A percentile compares a stretch with the other conserved stretches of the same genome.
Evolutionary conservation across 805 yeast species (phyloP).

Genomic region (Kuraishia capsulata): DNA sequence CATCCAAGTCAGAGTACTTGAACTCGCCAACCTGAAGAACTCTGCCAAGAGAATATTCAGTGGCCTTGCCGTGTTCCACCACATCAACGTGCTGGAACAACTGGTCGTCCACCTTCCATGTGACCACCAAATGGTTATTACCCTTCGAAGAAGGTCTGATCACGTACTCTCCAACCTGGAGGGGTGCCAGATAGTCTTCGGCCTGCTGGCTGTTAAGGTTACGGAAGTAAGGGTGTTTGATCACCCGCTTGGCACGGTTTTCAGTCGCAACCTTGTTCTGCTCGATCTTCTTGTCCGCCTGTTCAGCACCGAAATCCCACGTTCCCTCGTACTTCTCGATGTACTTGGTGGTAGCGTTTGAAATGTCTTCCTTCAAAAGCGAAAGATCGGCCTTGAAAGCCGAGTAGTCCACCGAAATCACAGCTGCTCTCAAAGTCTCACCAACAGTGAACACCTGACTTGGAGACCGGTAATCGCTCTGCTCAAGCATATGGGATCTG

Average conservation of each 20-base stretch:
- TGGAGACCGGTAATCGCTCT: conserved; percentile 40
- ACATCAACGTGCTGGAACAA: conserved; percentile 89
- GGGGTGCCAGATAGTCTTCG: conserved; percentile 84
- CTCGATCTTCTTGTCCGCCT: conserved; percentile 51
- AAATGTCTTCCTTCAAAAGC: conserved; percentile 56
- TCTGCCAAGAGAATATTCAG: conserved; percentile 53
- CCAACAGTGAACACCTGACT: conserved; percentile 42
- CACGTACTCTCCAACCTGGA: conserved; percentile 84
- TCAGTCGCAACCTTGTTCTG: conserved; percentile 54
- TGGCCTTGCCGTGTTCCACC: conserved; percentile 60
- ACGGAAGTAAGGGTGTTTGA: conserved; percentile 87
- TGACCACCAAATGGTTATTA: conserved; percentile 76
- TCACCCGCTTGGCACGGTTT: conserved; percentile 62
- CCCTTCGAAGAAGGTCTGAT: conserved; percentile 94
- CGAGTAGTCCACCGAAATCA: conserved; percentile 63
- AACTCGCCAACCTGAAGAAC: conserved; percentile 56
- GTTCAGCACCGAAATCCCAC: conserved; percentile 79
- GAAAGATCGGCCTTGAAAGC: conserved; percentile 68
- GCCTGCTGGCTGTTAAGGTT: conserved; percentile 83
- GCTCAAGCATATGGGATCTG: conserved; percentile 30
- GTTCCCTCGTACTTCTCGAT: conserved; percentile 46
- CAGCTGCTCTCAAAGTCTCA: conserved; percentile 82
- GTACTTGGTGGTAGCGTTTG: conserved; percentile 29
- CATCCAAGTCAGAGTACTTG: conserved; percentile 83
- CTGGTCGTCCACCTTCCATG: conserved; percentile 93